A percentile compares a stretch with the other conserved stretches of the same genome.
These are phyloP conservation scores for Suhomyces terraborum DNA, from an alignment of 1,139 yeast species.

Conservation along the genomic window DNA sequence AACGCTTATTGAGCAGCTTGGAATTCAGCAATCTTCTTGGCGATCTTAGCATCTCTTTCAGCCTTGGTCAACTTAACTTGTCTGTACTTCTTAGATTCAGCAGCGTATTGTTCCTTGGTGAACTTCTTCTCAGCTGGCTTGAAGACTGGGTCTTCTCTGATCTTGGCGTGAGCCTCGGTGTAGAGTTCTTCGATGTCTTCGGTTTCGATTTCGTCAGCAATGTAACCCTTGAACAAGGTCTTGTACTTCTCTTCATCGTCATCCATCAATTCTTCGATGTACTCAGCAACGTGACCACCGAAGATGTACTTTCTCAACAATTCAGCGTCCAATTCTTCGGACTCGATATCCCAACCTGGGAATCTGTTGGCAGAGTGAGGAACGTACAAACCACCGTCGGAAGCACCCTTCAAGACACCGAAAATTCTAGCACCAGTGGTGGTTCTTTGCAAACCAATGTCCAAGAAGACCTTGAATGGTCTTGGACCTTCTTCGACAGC, in stretches of 20 bases:
- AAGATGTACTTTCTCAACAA: constrained; percentile 98
- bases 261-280: constrained; percentile 99
- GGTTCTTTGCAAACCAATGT: constrained; percentile 99
- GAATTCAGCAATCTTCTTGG: constrained; percentile 89
- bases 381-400: constrained; percentile 99
- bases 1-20: constrained; percentile 52
- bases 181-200: constrained; percentile 95
- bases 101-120: constrained; percentile 98
- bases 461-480: constrained; percentile 99
- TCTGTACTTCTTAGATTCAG: constrained; percentile 91
- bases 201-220: constrained; percentile 96
- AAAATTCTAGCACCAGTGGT: constrained; percentile 99
- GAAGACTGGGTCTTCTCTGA: constrained; percentile 94
- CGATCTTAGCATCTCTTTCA: constrained; percentile 87
- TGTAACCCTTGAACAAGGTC: constrained; percentile 93
- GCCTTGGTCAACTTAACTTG: constrained; percentile 85
- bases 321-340: constrained; percentile 98
- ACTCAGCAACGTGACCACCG: constrained; percentile 99
- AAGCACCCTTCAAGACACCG: constrained; percentile 99
- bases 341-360: constrained; percentile 99
- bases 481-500: constrained; percentile 99
- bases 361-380: constrained; percentile 99
- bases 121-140: constrained; percentile 90
- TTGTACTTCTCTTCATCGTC: constrained; percentile 99
- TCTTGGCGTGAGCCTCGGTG: constrained; percentile 90